phyloP scores from a whole-genome alignment of 371 early-diverging fungal species.

The Mucor saturninus region DNA sequence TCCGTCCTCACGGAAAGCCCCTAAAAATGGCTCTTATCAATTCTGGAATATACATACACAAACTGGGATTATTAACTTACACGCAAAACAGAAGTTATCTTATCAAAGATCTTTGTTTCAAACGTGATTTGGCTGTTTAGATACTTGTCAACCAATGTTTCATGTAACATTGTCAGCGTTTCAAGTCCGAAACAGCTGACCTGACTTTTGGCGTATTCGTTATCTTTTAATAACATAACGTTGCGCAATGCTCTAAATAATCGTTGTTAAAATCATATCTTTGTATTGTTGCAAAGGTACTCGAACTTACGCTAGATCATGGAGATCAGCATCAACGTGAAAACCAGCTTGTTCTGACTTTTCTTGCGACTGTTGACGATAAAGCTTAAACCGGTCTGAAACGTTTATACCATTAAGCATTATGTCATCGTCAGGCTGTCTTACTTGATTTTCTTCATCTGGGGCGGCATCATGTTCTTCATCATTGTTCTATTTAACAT shows the following conservation, averaged over 20 bases:
- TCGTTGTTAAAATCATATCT: too few relatives aligned
- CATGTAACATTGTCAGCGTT: conserved; percentile 13
- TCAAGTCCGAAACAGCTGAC: conserved; percentile 12
- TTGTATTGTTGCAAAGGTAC: too few relatives aligned
- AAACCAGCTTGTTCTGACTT: neutral
- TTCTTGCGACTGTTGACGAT: neutral
- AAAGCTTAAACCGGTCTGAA: too few relatives aligned
- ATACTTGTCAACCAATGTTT: conserved; percentile 11
- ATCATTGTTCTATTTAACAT: conserved; percentile 10
- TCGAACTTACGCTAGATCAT: too few relatives aligned
- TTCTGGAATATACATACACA: conserved; percentile 11
- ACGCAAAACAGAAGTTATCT: conserved; percentile 8
- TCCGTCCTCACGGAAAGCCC: conserved; percentile 8
- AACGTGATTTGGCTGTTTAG: neutral
- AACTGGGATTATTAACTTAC: conserved; percentile 16
- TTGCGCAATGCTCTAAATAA: too few relatives aligned
- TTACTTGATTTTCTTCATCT: conserved; percentile 15
- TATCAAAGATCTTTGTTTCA: conserved; percentile 3
- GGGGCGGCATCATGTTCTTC: conserved; percentile 6
- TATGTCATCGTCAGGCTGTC: too few relatives aligned
- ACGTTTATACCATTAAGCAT: too few relatives aligned
- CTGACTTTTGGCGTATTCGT: conserved; percentile 10
- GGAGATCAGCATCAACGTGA: too few relatives aligned
- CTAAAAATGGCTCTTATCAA: conserved; percentile 20
- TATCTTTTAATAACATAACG: neutral